Base-by-base conservation (phyloP, 192 early-diverging fungal species). In the Umbelopsis sp. region DNA sequence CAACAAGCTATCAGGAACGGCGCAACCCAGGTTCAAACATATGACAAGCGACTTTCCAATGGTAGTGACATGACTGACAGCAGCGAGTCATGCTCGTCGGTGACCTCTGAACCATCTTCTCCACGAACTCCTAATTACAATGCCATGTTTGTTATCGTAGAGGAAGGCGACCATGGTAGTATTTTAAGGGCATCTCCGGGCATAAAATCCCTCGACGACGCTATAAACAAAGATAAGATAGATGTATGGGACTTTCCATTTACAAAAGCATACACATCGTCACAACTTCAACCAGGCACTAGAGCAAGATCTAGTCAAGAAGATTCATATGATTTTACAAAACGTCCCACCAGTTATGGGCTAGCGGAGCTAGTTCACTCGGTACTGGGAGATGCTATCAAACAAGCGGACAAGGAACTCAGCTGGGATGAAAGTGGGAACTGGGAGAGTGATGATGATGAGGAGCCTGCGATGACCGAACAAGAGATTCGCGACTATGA, bases 301-400 rank as follows among this genome's bases (percentile, higher is more conserved):
- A 17, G 47, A 16, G 10, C 47, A 5, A 49, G n/a, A 16, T 49
- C 56, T 1, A 62, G 56, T 34, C 31, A 62, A 16, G 56, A 20
- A 0, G 56, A 62, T 14, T 62, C 56, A 2, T 7, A 17, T 22
- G 31, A 34, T 17, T 62, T 34, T 34, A 29, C 56, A 1, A 62
- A 20, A 17, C 56, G 56, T 0, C 7, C 56, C 3, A 62, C 56
- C 8, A 31, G 56, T 14, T 12, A 34, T 11, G 56, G 56, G 29
- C 56, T 62, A 12, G 56, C 56, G 17, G 17, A 62, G 11, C 56
- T 29, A n/a, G 56, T 62, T 5, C 56, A 62, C 29, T 62, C 56
- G 17, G 56, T 62, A 4, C 29, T 62, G 34, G 56, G 56, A 3
- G 56, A 62, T 62, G 56, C 56, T 20, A 62, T 62, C 56, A 36